Conservation (phyloP, 2,329 filamentous ascomycete genomes). For the Xylariaceae sp. region DNA sequence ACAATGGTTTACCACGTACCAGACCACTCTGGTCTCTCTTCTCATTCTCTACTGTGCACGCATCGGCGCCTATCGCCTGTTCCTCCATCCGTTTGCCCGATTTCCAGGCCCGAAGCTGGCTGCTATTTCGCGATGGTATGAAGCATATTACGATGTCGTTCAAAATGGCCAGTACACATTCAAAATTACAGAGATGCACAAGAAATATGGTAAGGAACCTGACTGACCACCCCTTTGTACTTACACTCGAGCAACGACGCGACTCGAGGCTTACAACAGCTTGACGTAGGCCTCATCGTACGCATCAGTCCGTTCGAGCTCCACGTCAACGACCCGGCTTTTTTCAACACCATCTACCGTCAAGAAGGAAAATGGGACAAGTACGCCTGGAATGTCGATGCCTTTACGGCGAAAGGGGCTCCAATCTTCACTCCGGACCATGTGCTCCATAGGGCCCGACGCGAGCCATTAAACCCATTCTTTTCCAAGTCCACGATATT, state of each 20-base stretch:
- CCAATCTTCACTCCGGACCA: background rate
- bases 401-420: background rate
- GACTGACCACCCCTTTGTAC: background rate
- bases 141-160: slow-evolving; percentile 17
- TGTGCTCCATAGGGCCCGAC: background rate
- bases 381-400: background rate
- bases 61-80: slow-evolving; percentile 6
- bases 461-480: background rate
- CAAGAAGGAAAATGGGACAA: background rate
- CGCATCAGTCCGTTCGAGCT: slow-evolving; percentile 1
- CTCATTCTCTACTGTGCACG: background rate
- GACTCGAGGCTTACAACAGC: background rate
- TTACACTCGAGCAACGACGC: background rate
- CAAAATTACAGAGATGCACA: slow-evolving; percentile 13
- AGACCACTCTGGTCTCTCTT: background rate
- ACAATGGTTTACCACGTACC: background rate
- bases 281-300: background rate
- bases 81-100: slow-evolving; percentile 10
- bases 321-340: slow-evolving; percentile 1
- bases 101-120: slow-evolving; percentile 18
- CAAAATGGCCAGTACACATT: slow-evolving; percentile 13
- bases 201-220: slow-evolving; percentile 11
- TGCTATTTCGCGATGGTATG: slow-evolving; percentile 13
- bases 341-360: background rate
- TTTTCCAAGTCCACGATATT: background rate